Evolutionary conservation across 78 protist species (phyloP).

Genomic region (Dictyostelium firmibasis): DNA sequence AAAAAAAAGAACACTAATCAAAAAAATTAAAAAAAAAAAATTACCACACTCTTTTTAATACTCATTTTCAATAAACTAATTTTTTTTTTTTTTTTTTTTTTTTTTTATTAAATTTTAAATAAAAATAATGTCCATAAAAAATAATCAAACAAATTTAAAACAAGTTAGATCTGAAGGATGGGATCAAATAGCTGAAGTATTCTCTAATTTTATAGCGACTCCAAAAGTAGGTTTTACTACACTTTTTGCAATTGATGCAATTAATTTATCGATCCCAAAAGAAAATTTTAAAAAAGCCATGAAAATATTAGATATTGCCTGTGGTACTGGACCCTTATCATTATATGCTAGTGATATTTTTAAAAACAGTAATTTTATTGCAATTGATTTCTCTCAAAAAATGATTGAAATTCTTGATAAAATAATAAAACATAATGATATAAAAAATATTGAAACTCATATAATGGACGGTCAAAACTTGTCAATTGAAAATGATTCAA

Average conservation of each 20-base stretch:
- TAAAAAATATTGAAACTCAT: conserved; percentile 11
- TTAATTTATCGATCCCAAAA: background rate
- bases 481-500: background rate
- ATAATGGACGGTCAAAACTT: conserved; percentile 54
- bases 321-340: conserved; percentile 46
- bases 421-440: background rate
- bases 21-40: too few species aligned
- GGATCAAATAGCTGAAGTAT: background rate
- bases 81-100: background rate
- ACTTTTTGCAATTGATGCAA: background rate
- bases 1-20: too few species aligned
- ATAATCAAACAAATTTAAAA: background rate
- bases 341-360: background rate
- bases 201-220: background rate
- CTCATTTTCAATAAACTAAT: too few species aligned
- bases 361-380: background rate
- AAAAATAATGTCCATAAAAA: background rate
- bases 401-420: conserved; percentile 9
- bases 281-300: background rate
- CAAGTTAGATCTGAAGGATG: background rate
- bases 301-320: conserved; percentile 41
- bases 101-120: too few species aligned
- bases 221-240: background rate
- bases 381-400: conserved; percentile 36
- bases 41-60: too few species aligned